Evolutionary conservation across 176 grass and related monocot genomes (phyloP), one percentile per base, ranked within the genome.

Genomic region (Oryza glumipatula): DNA sequence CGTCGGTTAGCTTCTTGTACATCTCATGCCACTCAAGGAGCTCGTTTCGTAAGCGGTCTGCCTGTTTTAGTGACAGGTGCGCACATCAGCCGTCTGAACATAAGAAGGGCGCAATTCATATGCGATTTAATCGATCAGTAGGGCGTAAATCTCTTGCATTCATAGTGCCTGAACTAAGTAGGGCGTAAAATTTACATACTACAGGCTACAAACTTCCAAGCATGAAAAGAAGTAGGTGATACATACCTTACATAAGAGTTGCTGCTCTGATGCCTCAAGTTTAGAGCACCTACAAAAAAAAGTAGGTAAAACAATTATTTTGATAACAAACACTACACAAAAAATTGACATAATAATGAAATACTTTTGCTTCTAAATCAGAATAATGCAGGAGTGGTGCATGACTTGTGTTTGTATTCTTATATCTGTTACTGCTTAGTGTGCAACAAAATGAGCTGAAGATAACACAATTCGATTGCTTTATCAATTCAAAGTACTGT

Each of bases 171-270:
- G 38, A 63, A 70, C 36, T 52, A 76, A 81, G 9, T 35, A 68
- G 16, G 22, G 11, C 7, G 33, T 64, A 22, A 61, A 71, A 43
- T 72, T 15, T 52, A 30, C 33, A 24, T 33, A 76, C 21, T 17
- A 32, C 30, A 47, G 32, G 46, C 24, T 36, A 72, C 32, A 38
- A n/a, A 73, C 56, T 13, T 23, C 16, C 17, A 56, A 56, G 52
- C 52, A 17, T 19, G 51, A 3, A 54, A 7, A 54, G 51, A 17
- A 56, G 52, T 56, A 56, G 16, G 17, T 9, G 41, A 1, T 21
- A 21, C 70, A 69, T 84, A 89, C 87, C 87, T 89, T 81, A 11
- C 30, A 51, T 49, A 11, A 13, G 64, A 76, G 82, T 5, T 43
- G 30, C 51, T 85, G 44, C 33, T 5, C 82, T 17, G 11, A 39